phyloP scores from a whole-genome alignment of 2,329 filamentous ascomycete genomes.

The Venturia aucupariae region DNA sequence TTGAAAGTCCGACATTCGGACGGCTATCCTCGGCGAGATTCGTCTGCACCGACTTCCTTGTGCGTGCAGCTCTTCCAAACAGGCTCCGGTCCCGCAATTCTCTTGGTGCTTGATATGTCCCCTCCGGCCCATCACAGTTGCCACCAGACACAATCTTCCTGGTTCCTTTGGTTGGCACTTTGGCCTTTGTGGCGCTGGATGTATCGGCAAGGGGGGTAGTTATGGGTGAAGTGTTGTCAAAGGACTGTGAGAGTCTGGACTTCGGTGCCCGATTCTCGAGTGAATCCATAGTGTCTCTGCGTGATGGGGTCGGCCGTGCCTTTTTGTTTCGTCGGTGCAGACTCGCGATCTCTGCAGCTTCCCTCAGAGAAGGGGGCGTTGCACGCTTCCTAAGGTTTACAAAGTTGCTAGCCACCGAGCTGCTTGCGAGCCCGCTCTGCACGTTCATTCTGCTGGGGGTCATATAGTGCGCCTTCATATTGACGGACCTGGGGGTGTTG shows the following conservation, averaged over 20 bases:
- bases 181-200: slow-evolving; percentile 19
- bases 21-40: neutral
- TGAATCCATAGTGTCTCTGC: slow-evolving; percentile 11
- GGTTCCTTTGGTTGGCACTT: slow-evolving; percentile 2
- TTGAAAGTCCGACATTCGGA: neutral
- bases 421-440: neutral
- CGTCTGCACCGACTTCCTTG: neutral
- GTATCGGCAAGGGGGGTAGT: slow-evolving; percentile 30
- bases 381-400: slow-evolving; percentile 35
- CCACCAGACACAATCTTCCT: slow-evolving; percentile 29
- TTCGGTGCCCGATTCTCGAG: slow-evolving; percentile 9
- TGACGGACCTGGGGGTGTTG: neutral
- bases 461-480: neutral
- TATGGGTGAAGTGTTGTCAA: slow-evolving; percentile 26
- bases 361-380: slow-evolving; percentile 45
- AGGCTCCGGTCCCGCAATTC: neutral
- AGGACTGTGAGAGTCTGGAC: slow-evolving; percentile 14
- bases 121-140: slow-evolving; percentile 22
- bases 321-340: slow-evolving; percentile 42
- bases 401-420: neutral
- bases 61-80: neutral
- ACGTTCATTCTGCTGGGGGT: neutral
- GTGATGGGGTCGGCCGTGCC: slow-evolving; percentile 26
- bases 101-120: neutral
- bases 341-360: slow-evolving; percentile 42